Conservation (phyloP, 352 stramenopile genomes). For the Pythium catenulatum region DNA sequence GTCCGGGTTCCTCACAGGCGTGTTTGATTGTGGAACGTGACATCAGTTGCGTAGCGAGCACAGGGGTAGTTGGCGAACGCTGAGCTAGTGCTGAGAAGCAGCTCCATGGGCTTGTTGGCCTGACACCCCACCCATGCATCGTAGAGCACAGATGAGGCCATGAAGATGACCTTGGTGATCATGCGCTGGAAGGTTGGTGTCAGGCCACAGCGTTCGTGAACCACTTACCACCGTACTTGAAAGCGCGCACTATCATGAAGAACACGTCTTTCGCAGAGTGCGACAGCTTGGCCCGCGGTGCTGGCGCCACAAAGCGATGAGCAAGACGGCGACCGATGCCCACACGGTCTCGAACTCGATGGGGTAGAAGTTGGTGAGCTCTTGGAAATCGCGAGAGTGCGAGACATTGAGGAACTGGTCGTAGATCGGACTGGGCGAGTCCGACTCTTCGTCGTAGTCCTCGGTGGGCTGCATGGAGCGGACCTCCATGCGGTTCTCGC, state of each 20-base stretch:
- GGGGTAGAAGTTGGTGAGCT: conserved; percentile 4
- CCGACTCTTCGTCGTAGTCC: background rate
- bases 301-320: background rate
- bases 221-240: conserved; percentile 19
- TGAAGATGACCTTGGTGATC: background rate
- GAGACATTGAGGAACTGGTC: background rate
- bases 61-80: conserved; percentile 22
- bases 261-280: conserved; percentile 14
- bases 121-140: background rate
- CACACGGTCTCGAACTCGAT: conserved; percentile 22
- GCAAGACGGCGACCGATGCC: background rate
- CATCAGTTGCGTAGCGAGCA: conserved; percentile 42
- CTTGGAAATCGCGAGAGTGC: background rate
- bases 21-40: conserved; percentile 55
- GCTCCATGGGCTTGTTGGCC: background rate
- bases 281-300: background rate
- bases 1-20: background rate
- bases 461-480: no score
- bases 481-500: no score
- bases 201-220: background rate
- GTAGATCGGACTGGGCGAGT: background rate
- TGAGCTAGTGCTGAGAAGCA: background rate
- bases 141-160: background rate
- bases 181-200: conserved; percentile 11
- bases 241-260: conserved; percentile 11